Conservation (phyloP, 148 eudicot genomes). For the Fallopia convolvulus region DNA sequence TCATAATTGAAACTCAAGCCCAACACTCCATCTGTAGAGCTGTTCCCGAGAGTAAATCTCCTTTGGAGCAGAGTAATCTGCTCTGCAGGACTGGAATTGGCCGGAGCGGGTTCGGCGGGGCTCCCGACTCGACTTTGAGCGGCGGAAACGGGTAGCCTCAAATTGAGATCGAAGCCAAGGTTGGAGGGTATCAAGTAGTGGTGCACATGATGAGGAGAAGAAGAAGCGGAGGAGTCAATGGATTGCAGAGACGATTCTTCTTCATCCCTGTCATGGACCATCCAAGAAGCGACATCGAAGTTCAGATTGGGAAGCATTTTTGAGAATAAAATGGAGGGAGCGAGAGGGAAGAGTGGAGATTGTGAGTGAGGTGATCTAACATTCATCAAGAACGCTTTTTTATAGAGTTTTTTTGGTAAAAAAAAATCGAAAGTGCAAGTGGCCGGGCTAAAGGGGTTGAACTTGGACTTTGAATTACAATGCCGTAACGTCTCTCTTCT, state of each 20-base stretch:
- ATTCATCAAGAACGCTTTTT: not conserved
- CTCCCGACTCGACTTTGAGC: slow-evolving; percentile 18
- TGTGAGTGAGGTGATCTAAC: not conserved
- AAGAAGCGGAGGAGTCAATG: slow-evolving; percentile 66
- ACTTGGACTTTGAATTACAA: not conserved
- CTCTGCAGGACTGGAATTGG: slow-evolving; percentile 14
- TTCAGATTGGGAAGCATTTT: slow-evolving; percentile 27
- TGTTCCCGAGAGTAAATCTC: slow-evolving; percentile 11
- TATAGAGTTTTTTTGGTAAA: not conserved
- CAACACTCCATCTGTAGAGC: slow-evolving; percentile 11
- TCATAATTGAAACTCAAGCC: slow-evolving; percentile 29
- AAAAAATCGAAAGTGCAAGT: not conserved
- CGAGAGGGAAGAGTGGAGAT: not conserved
- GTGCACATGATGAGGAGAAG: slow-evolving; percentile 19
- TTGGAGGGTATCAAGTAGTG: not conserved
- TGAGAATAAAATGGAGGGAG: slow-evolving; percentile 8
- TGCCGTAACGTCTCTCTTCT: not conserved
- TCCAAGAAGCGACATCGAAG: slow-evolving; percentile 18
- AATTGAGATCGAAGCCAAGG: slow-evolving; percentile 11
- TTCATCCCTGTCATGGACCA: slow-evolving; percentile 16
- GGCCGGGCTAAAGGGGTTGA: not conserved
- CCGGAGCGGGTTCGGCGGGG: slow-evolving; percentile 11
- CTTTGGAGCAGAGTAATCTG: slow-evolving; percentile 36
- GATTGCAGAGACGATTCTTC: slow-evolving; percentile 21
- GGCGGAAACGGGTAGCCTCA: slow-evolving; percentile 28